These are phyloP conservation scores for Fennellomyces sp. DNA, from an alignment of 371 early-diverging fungal species.

Conservation along the genomic window DNA sequence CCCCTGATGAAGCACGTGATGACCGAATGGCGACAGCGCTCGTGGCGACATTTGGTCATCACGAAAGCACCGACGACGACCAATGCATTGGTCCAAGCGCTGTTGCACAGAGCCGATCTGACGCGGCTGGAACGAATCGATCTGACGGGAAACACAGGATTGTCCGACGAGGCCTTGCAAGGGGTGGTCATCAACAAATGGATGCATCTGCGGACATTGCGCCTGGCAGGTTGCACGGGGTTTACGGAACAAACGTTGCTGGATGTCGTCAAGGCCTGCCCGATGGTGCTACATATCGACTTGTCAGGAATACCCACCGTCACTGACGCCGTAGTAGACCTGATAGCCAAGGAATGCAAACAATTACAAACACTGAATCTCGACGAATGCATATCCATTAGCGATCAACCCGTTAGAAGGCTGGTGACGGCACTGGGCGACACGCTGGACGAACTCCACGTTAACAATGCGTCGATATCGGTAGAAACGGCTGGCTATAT, in stretches of 20 bases:
- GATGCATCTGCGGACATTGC: background rate
- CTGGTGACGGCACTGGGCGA: background rate
- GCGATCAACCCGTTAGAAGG: slow-evolving; percentile 15
- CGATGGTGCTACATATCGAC: background rate
- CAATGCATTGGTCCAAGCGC: background rate
- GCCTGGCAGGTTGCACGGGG: background rate
- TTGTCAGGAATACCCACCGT: slow-evolving; percentile 5
- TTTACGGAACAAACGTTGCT: slow-evolving; percentile 4
- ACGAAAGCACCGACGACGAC: background rate
- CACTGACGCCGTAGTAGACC: slow-evolving; percentile 10
- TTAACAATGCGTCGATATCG: background rate
- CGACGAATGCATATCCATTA: background rate
- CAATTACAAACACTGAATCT: background rate
- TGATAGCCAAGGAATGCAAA: background rate
- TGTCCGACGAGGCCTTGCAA: slow-evolving; percentile 11
- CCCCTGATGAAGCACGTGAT: background rate
- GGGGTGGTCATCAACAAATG: background rate
- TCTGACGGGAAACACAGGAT: background rate
- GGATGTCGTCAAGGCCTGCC: background rate
- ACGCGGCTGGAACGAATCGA: slow-evolving; percentile 2
- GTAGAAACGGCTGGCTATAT: background rate
- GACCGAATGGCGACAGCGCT: background rate
- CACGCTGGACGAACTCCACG: background rate
- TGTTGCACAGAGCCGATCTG: background rate
- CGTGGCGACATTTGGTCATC: slow-evolving; percentile 1